Conservation (phyloP, 352 stramenopile species). For the Phytopythium chamaehyphon region DNA sequence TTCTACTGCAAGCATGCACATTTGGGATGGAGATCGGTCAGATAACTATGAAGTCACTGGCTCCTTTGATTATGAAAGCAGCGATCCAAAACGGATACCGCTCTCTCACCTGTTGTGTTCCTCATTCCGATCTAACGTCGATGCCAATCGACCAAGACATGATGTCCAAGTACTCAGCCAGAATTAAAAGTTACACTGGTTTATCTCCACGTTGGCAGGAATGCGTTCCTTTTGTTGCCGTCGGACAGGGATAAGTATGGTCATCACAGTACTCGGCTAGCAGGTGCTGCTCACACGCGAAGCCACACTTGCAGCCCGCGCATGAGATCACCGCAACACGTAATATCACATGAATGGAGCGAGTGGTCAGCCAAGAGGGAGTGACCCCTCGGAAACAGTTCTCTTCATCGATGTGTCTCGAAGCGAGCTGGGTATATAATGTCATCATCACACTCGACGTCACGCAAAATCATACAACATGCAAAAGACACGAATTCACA, state of each 20-base stretch:
- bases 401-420: constrained; percentile 85
- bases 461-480: constrained; percentile 11
- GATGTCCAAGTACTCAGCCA: constrained; percentile 53
- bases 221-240: constrained; percentile 63
- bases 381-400: constrained; percentile 87
- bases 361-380: constrained; percentile 86
- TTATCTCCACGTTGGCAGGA: constrained; percentile 78
- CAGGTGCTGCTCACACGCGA: constrained; percentile 8
- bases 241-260: constrained; percentile 88
- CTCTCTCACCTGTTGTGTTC: constrained; percentile 72
- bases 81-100: constrained; percentile 62
- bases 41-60: constrained; percentile 89
- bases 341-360: constrained; percentile 10
- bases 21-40: constrained; percentile 37
- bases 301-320: constrained; percentile 9
- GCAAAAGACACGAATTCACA: constrained; percentile 15
- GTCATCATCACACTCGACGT: constrained; percentile 84
- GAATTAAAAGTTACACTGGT: constrained; percentile 88
- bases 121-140: constrained; percentile 58
- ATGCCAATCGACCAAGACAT: constrained; percentile 8
- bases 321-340: neutral
- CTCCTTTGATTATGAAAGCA: constrained; percentile 79
- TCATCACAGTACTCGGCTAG: constrained; percentile 68
- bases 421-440: constrained; percentile 88
- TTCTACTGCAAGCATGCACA: neutral